Conservation (phyloP, 1,139 yeast genomes). For the Geotrichum fermentans region DNA sequence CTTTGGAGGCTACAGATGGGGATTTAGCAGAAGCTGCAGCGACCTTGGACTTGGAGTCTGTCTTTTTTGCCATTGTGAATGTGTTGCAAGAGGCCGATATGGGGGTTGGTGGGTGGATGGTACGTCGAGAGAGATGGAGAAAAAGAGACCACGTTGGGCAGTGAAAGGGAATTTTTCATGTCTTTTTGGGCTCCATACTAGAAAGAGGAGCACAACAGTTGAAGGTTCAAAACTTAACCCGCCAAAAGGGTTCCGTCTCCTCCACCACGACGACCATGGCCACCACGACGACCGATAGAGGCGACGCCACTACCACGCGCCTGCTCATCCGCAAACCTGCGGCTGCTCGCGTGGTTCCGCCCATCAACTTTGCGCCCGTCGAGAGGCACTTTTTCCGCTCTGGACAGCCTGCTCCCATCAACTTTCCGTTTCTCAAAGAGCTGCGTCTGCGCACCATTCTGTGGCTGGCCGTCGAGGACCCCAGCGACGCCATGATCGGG, state of each 20-base stretch:
- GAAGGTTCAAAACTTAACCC: too few relatives aligned
- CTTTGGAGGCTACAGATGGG: constrained; percentile 3
- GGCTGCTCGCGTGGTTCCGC: constrained; percentile 67
- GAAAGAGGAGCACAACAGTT: too few relatives aligned
- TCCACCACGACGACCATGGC: constrained; percentile 1
- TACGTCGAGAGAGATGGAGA: too few relatives aligned
- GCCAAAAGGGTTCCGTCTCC: too few relatives aligned
- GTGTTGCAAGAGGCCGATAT: neutral
- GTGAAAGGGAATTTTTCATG: too few relatives aligned
- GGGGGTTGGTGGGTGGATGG: neutral
- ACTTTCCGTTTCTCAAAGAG: constrained; percentile 76
- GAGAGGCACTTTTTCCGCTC: constrained; percentile 80
- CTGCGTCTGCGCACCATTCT: constrained; percentile 72
- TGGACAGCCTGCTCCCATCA: constrained; percentile 95
- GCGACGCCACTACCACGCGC: neutral
- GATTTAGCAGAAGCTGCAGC: constrained; percentile 14
- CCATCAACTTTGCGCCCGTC: constrained; percentile 90
- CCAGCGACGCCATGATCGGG: constrained; percentile 78
- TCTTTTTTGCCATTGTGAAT: constrained; percentile 17
- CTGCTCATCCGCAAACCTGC: constrained; percentile 27
- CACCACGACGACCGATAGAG: neutral
- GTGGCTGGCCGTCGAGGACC: constrained; percentile 96
- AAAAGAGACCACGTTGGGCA: neutral
- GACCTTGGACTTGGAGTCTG: constrained; percentile 2
- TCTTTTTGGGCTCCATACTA: too few relatives aligned